These are phyloP conservation scores for Euphorbia peplus DNA, from an alignment of 345 rosid species.

Conservation along the genomic window DNA sequence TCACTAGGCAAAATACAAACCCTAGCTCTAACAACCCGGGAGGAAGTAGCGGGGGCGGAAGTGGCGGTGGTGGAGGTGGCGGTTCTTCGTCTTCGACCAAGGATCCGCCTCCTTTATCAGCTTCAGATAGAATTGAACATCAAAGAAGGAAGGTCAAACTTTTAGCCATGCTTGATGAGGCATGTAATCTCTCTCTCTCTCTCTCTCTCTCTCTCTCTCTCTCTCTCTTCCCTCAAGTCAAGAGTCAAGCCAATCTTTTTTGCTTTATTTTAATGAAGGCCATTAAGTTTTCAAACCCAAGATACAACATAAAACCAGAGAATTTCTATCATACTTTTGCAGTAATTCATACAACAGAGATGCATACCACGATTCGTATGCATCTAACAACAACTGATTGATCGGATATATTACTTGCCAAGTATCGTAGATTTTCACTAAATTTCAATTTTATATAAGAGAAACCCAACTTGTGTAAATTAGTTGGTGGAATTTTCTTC, in stretches of 20 bases:
- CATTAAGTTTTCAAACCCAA: slow-evolving; percentile 18
- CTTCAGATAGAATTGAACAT: slow-evolving; percentile 87
- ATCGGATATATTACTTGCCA: no score
- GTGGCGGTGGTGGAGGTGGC: slow-evolving; percentile 33
- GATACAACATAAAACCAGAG: slow-evolving; percentile 13
- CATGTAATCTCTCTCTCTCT: slow-evolving; percentile 44
- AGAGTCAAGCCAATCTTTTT: slow-evolving; percentile 21
- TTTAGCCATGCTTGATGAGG: slow-evolving; percentile 97
- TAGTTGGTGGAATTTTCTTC: no score
- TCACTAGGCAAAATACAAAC: slow-evolving; percentile 47
- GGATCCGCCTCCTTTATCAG: slow-evolving; percentile 62
- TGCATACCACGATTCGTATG: no score
- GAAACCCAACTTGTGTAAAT: no score
- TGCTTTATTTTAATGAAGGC: slow-evolving; percentile 13
- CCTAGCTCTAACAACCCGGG: slow-evolving; percentile 51
- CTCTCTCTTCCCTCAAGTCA: slow-evolving; percentile 18
- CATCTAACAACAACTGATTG: no score
- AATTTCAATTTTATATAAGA: no score
- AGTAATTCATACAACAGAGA: no score
- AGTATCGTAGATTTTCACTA: no score
- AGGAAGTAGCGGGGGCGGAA: slow-evolving; percentile 27
- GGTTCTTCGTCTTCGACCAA: slow-evolving; percentile 48
- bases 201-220: slow-evolving; percentile 18
- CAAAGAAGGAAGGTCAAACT: slow-evolving; percentile 96
- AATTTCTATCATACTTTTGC: no score